phyloP scores from a whole-genome alignment of 495 filamentous ascomycete species.

The Penicillium tannophilum region DNA sequence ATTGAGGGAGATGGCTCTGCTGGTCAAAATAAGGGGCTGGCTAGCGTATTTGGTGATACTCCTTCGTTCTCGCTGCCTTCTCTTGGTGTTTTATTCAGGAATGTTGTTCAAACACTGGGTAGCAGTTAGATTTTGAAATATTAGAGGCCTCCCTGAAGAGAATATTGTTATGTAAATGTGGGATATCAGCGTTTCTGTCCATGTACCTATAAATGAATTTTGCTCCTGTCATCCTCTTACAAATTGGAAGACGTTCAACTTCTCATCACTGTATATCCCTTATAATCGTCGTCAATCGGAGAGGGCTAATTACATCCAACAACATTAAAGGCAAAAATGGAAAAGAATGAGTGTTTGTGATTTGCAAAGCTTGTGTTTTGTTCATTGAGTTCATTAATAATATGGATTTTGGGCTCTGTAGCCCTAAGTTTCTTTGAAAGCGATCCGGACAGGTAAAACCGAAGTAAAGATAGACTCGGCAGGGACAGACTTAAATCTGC shows the following conservation, averaged over 20 bases:
- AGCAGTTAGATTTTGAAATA: constrained; percentile 18
- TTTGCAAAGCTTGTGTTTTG: neutral
- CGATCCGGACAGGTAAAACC: neutral
- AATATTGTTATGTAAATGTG: constrained; percentile 11
- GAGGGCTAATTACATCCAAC: no score
- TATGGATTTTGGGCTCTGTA: neutral
- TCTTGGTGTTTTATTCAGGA: constrained; percentile 75
- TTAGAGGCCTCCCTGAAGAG: neutral
- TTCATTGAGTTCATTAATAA: neutral
- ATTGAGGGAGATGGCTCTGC: constrained; percentile 49
- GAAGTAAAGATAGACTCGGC: neutral
- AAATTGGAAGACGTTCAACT: neutral
- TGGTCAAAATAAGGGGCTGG: constrained; percentile 65
- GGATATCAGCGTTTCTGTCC: constrained; percentile 11
- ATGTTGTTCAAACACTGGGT: constrained; percentile 55
- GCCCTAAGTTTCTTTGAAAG: neutral
- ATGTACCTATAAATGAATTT: constrained; percentile 16
- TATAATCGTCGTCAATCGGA: no score
- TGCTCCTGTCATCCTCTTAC: neutral
- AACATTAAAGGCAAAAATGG: neutral
- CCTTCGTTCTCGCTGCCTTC: constrained; percentile 77
- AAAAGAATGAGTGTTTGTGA: neutral
- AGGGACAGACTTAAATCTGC: constrained; percentile 19
- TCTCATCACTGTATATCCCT: no score
- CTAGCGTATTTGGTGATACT: constrained; percentile 71